Evolutionary conservation across 768 basidiomycete species (phyloP), one percentile per base, ranked within the genome.

Genomic region (Porphyrellus cyaneotinctus): DNA sequence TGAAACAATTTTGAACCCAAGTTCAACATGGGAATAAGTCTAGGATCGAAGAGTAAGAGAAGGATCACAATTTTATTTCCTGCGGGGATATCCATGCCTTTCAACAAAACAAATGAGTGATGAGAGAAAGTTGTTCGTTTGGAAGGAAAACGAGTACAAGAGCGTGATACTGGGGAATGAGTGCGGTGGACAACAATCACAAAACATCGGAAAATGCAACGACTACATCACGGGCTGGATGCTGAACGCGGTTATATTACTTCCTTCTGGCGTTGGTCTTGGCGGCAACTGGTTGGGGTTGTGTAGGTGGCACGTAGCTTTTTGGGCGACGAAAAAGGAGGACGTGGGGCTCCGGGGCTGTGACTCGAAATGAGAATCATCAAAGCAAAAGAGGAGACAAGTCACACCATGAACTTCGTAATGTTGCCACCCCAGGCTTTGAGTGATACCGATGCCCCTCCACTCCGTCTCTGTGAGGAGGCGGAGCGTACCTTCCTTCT

Each of bases 371-470:
- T 69, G 35, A 69, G 58, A 23, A 44, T 45, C 15, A 23, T 38
- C 18, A 50, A 39, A 23, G 47, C 33, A 45, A 38, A 44, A 18
- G 24, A 35, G 15, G 23, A 43, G 14, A 39, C 17, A n/a, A 33
- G 20, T 57, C 78, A 57, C 57, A 87, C 93, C 90, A 64, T 97
- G 95, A n/a, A 95, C 90, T 75, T 95, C 94, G 63, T 95, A 97
- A 63, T 97, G 94, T 65, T 91, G 89, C 94, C 95, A 98, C 4
- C 95, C 95, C 22, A 95, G 75, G 70, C 91, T 94, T 72, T 99
- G 95, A 37, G 88, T 89, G 57, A 97, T 95, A 10, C 95, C 95
- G 51, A 99, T 92, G 0, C 90, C 89, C 67, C 95, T 80, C 95
- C 95, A 99, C 71, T 99, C 97, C 38, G 79, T 72, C 66, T 99